Conservation (phyloP, 805 yeast genomes). For the Saccharomycopsis sp. region DNA sequence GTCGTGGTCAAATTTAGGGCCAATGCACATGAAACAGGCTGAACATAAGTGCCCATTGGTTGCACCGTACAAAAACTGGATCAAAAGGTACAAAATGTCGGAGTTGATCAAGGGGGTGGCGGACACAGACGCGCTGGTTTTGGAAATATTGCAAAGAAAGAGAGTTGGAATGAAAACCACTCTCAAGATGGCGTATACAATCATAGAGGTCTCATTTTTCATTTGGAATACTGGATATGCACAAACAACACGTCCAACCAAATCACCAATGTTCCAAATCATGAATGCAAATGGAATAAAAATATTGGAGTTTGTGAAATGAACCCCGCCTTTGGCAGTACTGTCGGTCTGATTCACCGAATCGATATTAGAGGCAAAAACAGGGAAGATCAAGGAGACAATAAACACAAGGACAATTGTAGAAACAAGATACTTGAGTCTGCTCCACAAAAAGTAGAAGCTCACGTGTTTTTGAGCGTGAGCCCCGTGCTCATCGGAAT, state of each 20-base stretch:
- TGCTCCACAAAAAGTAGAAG: constrained; percentile 50
- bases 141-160: constrained; percentile 55
- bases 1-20: constrained; percentile 49
- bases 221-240: constrained; percentile 41
- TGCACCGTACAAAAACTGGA: constrained; percentile 77
- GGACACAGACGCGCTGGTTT: constrained; percentile 21
- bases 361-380: constrained; percentile 70
- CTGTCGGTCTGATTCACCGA: constrained; percentile 37
- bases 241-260: constrained; percentile 68
- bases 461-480: constrained; percentile 40
- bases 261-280: constrained; percentile 87
- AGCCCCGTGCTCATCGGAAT: not conserved
- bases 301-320: constrained; percentile 27
- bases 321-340: constrained; percentile 3
- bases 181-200: constrained; percentile 51
- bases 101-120: constrained; percentile 33
- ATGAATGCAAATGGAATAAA: constrained; percentile 74
- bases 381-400: constrained; percentile 77
- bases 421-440: constrained; percentile 55
- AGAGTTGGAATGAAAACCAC: constrained; percentile 63
- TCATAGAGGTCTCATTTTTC: constrained; percentile 35
- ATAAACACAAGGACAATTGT: constrained; percentile 71
- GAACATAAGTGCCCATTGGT: constrained; percentile 85
- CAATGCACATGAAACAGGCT: constrained; percentile 71
- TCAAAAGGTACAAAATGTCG: constrained; percentile 57